A percentile compares a stretch with the other conserved stretches of the same genome.
Conservation (phyloP, 2,329 filamentous ascomycete genomes). For the Cladophialophora bantiana region DNA sequence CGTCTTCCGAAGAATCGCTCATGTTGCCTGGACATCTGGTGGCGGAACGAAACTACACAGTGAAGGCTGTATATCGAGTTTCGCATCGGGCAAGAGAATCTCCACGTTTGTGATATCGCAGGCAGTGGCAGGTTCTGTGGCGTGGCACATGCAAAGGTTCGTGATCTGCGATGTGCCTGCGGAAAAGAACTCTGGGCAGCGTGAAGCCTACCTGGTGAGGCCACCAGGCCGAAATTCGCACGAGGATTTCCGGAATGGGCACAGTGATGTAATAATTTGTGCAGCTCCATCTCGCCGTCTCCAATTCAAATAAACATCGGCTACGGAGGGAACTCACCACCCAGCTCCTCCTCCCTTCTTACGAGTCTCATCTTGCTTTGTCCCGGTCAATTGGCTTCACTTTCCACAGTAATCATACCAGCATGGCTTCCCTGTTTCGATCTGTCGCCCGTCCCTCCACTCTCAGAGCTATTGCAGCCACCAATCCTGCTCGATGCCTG, state of each 20-base stretch:
- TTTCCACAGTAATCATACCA: conserved; percentile 10
- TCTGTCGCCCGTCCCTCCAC: conserved; percentile 73
- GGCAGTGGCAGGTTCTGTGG: not conserved
- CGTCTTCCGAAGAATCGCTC: conserved; percentile 43
- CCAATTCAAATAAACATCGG: conserved; percentile 10
- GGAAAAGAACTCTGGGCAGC: conserved; percentile 5
- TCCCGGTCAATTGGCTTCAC: not conserved
- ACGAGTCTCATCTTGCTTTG: not conserved
- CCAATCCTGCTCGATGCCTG: conserved; percentile 60
- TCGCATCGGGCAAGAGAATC: not conserved
- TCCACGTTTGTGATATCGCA: not conserved
- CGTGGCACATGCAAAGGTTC: not conserved
- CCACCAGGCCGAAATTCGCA: not conserved
- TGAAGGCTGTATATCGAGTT: not conserved
- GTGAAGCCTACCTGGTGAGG: not conserved
- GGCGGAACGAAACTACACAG: not conserved
- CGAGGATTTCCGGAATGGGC: conserved; percentile 14
- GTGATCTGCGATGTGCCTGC: conserved; percentile 10
- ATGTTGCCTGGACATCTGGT: conserved; percentile 22
- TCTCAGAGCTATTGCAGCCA: conserved; percentile 66
- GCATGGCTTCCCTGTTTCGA: conserved; percentile 80
- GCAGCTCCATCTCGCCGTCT: conserved; percentile 11
- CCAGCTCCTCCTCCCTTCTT: not conserved
- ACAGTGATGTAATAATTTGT: conserved; percentile 25
- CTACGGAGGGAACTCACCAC: not conserved